A percentile compares a stretch with the other conserved stretches of the same genome.
These are phyloP conservation scores for Solanum chiquidenum DNA, from an alignment of 257 asterid species.

Conservation along the genomic window DNA sequence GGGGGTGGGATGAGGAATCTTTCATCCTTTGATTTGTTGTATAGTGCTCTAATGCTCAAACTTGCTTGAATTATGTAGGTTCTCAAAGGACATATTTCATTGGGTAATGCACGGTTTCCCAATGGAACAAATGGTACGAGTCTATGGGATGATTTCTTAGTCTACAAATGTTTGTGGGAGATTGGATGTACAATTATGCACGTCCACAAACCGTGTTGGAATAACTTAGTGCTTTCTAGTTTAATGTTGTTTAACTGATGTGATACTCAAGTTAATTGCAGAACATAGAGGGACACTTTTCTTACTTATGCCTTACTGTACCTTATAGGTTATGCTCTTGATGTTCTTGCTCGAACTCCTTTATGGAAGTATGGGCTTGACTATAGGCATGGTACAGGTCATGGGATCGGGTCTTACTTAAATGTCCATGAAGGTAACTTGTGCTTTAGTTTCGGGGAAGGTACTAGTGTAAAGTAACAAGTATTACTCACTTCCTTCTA, in stretches of 20 bases:
- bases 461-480: background rate
- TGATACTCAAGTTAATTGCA: background rate
- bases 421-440: slow-evolving; percentile 88
- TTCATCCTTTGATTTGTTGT: background rate
- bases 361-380: slow-evolving; percentile 97
- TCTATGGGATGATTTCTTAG: background rate
- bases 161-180: background rate
- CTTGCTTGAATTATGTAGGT: slow-evolving; percentile 39
- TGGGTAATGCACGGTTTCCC: slow-evolving; percentile 96
- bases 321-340: slow-evolving; percentile 68
- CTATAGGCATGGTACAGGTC: slow-evolving; percentile 98
- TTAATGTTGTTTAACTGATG: background rate
- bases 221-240: background rate
- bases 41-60: background rate
- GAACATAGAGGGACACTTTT: background rate
- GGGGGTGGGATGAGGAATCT: background rate
- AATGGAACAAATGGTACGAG: slow-evolving; percentile 78
- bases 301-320: slow-evolving; percentile 2
- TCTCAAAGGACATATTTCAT: slow-evolving; percentile 88
- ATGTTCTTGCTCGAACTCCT: slow-evolving; percentile 75
- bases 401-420: slow-evolving; percentile 89
- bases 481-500: background rate
- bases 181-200: background rate
- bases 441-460: background rate
- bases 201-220: background rate